Evolutionary conservation across 2,329 filamentous ascomycete genomes (phyloP).

Genomic region (Xylaria sp.): DNA sequence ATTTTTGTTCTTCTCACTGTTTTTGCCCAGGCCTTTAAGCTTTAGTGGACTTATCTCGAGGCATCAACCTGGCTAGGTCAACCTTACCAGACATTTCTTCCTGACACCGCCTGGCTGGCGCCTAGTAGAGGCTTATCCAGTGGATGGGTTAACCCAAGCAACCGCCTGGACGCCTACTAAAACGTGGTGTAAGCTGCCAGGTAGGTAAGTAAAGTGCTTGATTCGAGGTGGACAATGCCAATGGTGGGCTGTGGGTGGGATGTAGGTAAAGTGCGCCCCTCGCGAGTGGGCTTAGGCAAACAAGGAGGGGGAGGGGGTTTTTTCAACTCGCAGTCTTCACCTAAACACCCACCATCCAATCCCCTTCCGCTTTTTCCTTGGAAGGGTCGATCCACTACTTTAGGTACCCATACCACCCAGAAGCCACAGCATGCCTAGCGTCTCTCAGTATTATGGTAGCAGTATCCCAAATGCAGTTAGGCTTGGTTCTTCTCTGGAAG

Average conservation of each 20-base stretch:
- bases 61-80: background rate
- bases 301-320: slow-evolving; percentile 15
- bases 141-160: background rate
- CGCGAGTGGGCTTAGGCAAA: background rate
- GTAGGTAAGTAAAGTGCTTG: background rate
- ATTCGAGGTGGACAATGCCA: background rate
- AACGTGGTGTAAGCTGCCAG: background rate
- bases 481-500: slow-evolving; percentile 1
- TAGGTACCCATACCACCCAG: slow-evolving; percentile 2
- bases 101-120: background rate
- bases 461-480: slow-evolving; percentile 16
- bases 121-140: slow-evolving; percentile 13
- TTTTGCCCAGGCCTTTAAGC: background rate
- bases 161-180: background rate
- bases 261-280: slow-evolving; percentile 9
- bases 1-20: background rate
- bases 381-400: slow-evolving; percentile 6
- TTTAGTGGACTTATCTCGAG: background rate
- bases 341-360: slow-evolving; percentile 8
- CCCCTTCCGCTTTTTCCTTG: background rate
- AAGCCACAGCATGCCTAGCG: background rate
- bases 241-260: slow-evolving; percentile 15
- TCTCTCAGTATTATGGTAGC: background rate
- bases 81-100: too few relatives aligned
- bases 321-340: background rate